Evolutionary conservation across 129 eudicot species (phyloP), one percentile per base, ranked within the genome.

Genomic region (Centrapalus pauciflorus): DNA sequence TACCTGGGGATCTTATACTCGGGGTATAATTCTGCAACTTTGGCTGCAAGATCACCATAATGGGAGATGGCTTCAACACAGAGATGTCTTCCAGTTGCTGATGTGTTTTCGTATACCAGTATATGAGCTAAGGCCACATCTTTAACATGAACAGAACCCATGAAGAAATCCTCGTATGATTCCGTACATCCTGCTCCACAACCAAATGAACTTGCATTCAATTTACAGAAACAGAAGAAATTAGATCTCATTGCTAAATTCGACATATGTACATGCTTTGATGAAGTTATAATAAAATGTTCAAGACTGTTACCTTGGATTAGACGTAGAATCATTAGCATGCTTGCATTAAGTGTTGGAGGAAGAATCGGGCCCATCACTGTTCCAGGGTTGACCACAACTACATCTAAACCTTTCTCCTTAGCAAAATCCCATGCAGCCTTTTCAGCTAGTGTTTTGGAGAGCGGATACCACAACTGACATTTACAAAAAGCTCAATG

Each of bases 61-160:
- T 85, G 95, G 29, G 87, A 55, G 63, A 85, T 80, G 52, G 95
- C 84, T 82, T 92, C 96, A 71, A 88, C 85, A 63, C 96, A 92
- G 70, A 83, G 1, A 77, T 92, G 95, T 76, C 96, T 81, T 52
- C 98, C 98, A 0, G 70, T 83, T 20, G 96, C 95, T 12, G 87
- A 71, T 51, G 61, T 71, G 75, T 92, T 88, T 59, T 92, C 98
- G 41, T 92, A 92, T 41, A 91, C 96, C 80, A 91, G 41, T 72
- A 91, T 81, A 73, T 91, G 96, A 11, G 97, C 97, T 59, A 87
- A 68, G 17, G 96, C 97, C 50, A 91, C 97, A 70, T 91, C 97
- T 78, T 83, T 87, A 16, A 91, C 96, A 78, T 92, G 98, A 71
- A 92, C 89, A 2, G 74, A 64, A 75, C 98, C 98, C 79, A 92